Base-by-base conservation (phyloP, 2,329 filamentous ascomycete genomes). In the Nemania sp. region DNA sequence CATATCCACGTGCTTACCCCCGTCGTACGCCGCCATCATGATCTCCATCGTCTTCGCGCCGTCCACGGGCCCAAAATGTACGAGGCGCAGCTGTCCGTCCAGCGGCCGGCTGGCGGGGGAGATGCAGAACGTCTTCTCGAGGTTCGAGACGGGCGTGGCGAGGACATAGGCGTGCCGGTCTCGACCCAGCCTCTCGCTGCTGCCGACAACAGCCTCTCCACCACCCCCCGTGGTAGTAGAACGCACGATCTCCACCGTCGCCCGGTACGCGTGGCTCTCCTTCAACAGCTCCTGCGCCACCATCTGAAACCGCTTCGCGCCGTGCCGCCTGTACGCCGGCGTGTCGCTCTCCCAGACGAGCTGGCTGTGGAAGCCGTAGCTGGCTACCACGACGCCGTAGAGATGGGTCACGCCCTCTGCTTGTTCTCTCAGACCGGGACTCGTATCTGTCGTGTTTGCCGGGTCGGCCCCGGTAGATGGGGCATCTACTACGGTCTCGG, bases 331-430 rank as follows among this genome's bases (percentile, higher is more conserved):
- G 75, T 94, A 94, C 65, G 87, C 89, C 0, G 85, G 80, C 0
- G 93, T 96, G 74, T 98, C 94, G 74, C 90, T 95, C 77, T 97
- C 92, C 68, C 91, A 92, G 20, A 98, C 92, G 3, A 98, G 82
- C 43, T 89, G 87, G 32, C 93, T 91, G 71, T 98, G 94, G 70
- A 98, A 87, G 18, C 90, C 94, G 83, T 96, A 96, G 74, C 90
- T 95, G 46, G 88, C 89, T 1, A 98, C 93, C 20, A 97, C 91
- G 21, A 89, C 90, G 25, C 92, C 93, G 69, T 90, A 84, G 21
- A 89, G 78, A 47, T 75, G 73, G 0, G 73, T 69, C 4, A 80
- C 74, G 1, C 66, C 59, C 10, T 74, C 69, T 34, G 74, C 68
- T n/a, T 74, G 57, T 50, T 74, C 73, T 2, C 68, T 60, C 6